Percentiles rank a stretch among this genome's conserved stretches.
Evolutionary conservation across 208 protist genomes (phyloP).

Genomic region (Naegleria lovaniensis): DNA sequence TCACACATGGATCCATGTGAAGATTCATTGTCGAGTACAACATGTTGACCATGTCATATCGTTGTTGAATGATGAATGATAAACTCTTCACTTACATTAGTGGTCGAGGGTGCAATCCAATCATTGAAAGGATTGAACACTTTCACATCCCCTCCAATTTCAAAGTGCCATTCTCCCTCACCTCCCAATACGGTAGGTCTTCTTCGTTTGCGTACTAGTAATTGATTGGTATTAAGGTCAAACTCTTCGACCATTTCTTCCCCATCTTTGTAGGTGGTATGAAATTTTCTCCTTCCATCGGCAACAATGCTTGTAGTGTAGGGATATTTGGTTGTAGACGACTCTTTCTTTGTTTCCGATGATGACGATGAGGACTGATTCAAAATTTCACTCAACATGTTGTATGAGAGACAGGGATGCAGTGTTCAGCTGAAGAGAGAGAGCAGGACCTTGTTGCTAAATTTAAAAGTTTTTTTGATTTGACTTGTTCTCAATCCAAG

Average conservation of each 20-base stretch:
- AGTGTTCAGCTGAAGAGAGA: too few relatives aligned
- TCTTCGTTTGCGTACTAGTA: conserved; percentile 74
- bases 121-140: conserved; percentile 52
- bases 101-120: conserved; percentile 56
- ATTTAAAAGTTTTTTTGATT: too few relatives aligned
- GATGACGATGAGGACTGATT: neutral
- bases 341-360: neutral
- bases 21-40: too few relatives aligned
- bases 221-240: conserved; percentile 78
- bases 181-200: conserved; percentile 62
- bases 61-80: conserved; percentile 6
- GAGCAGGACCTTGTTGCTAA: too few relatives aligned
- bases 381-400: too few relatives aligned
- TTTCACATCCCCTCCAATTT: conserved; percentile 74
- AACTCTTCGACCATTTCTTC: conserved; percentile 82
- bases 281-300: conserved; percentile 67
- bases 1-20: too few relatives aligned
- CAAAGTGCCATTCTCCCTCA: conserved; percentile 67
- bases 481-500: too few relatives aligned
- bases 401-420: too few relatives aligned
- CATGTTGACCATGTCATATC: neutral
- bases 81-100: conserved; percentile 47
- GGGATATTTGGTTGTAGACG: neutral
- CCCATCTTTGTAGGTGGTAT: conserved; percentile 73
- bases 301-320: conserved; percentile 61